phyloP scores from a whole-genome alignment of 306 rosid genomes.

The Parietaria judaica region DNA sequence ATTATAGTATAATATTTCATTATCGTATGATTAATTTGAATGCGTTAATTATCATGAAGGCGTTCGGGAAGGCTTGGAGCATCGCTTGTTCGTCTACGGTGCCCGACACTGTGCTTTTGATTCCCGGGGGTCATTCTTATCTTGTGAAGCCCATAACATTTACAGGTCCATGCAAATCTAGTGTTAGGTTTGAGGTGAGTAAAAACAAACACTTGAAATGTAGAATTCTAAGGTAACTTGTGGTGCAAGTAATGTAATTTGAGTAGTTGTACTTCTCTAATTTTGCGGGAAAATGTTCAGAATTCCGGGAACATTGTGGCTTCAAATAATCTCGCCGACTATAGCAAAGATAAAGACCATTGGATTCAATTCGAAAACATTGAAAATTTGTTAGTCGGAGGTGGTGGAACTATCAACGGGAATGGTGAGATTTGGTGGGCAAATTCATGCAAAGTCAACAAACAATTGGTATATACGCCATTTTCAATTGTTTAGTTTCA shows the following conservation, averaged over 20 bases:
- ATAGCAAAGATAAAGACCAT: constrained; percentile 31
- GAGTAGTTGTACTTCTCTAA: neutral
- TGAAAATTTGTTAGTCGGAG: constrained; percentile 29
- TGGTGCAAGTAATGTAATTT: neutral
- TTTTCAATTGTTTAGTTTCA: neutral
- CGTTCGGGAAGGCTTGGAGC: constrained; percentile 65
- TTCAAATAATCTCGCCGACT: constrained; percentile 46
- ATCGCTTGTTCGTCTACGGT: constrained; percentile 38
- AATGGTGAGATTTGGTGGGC: constrained; percentile 82
- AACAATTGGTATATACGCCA: constrained; percentile 24
- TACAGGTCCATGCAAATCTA: constrained; percentile 68
- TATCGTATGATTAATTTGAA: neutral
- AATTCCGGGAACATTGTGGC: constrained; percentile 55
- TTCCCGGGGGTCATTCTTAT: constrained; percentile 31
- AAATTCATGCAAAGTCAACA: constrained; percentile 61
- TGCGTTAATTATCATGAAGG: constrained; percentile 24
- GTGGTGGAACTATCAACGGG: constrained; percentile 67
- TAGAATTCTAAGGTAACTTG: neutral
- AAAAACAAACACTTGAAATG: neutral
- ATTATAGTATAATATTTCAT: neutral
- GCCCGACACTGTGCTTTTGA: constrained; percentile 28
- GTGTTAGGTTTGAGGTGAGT: constrained; percentile 37
- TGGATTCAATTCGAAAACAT: constrained; percentile 48
- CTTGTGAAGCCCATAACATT: constrained; percentile 50
- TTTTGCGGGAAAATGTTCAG: constrained; percentile 19